Base-by-base conservation (phyloP, 176 grass and related monocot genomes). In the Musa itinerans region DNA sequence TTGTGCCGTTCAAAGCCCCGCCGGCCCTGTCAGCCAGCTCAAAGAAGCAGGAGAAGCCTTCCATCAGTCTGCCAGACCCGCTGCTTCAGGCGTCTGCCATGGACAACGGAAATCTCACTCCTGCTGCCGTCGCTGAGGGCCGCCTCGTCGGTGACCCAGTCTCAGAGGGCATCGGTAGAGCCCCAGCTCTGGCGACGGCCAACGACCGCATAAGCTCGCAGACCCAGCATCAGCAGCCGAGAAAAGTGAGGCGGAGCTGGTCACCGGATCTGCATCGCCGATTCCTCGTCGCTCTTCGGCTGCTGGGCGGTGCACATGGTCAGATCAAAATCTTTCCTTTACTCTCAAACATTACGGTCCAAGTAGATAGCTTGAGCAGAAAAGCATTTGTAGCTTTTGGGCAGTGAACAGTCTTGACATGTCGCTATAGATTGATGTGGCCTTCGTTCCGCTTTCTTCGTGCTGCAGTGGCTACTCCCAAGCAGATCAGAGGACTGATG, bases 401-500 rank as follows among this genome's bases (percentile, higher is more conserved):
- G 4, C 34, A 43, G 3, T 43, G 34, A 43, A 43, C 34, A 43
- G 34, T 43, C 3, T 43, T 43, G 34, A 43, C 34, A 43, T 6
- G 34, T 43, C 34, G 34, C 34, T 43, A 43, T 43, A 43, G 34
- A 43, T 43, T 43, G 34, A 43, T 6, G 34, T 43, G 34, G 34
- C 34, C 34, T 43, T 43, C 34, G 34, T 27, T 58, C 14, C 21
- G 8, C 11, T 17, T 9, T 27, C 23, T 78, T 7, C 11, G 68
- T 72, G 78, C 67, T 75, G 69, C 90, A 96, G 93, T 92, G 52
- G 90, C 93, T 57, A 96, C 93, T 54, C 93, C 93, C 24, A 92
- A 90, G 81, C 90, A 92, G 70, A 96, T 96, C 77, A 96, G 90
- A 73, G 93, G 92, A 74, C 81, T 92, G 69, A 96, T 96, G 93